Conservation (phyloP, 768 basidiomycete genomes). For the Nidularia sp. region DNA sequence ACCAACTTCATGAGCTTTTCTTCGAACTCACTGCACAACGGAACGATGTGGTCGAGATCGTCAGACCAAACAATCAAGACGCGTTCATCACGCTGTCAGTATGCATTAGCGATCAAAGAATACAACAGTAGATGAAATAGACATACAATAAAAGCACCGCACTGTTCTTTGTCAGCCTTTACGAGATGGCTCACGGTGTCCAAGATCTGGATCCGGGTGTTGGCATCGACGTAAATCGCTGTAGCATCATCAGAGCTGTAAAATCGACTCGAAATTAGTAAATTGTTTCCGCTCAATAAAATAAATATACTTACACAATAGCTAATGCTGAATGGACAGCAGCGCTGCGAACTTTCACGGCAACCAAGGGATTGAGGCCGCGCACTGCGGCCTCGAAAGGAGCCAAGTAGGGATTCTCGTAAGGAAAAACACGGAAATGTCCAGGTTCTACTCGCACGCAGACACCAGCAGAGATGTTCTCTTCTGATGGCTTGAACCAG, state of each 20-base stretch:
- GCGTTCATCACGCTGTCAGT: conserved; percentile 68
- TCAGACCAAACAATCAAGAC: conserved; percentile 86
- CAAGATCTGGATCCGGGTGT: conserved; percentile 86
- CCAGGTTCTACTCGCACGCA: conserved; percentile 67
- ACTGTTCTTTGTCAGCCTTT: conserved; percentile 86
- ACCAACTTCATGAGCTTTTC: conserved; percentile 58
- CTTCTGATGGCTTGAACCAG: conserved; percentile 84
- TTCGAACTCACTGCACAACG: conserved; percentile 69
- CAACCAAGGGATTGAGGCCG: conserved; percentile 76
- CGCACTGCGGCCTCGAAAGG: conserved; percentile 82
- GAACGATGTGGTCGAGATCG: conserved; percentile 75
- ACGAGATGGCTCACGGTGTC: conserved; percentile 65
- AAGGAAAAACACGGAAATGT: conserved; percentile 79
- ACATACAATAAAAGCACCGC: conserved; percentile 80
- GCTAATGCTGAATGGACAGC: conserved; percentile 76
- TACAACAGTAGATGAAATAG: conserved; percentile 1
- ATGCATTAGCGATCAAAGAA: conserved; percentile 5
- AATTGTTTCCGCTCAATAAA: background rate
- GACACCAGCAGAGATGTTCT: conserved; percentile 77
- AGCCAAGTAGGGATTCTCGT: conserved; percentile 74
- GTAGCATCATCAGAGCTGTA: conserved; percentile 53
- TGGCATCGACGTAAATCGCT: conserved; percentile 66
- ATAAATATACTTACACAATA: conserved; percentile 48
- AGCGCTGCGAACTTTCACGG: conserved; percentile 76
- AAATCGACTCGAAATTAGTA: background rate